Percentiles rank a stretch among this genome's conserved stretches.
These are phyloP conservation scores for Agrostemma githago DNA, from an alignment of 148 eudicot genomes.

Conservation along the genomic window DNA sequence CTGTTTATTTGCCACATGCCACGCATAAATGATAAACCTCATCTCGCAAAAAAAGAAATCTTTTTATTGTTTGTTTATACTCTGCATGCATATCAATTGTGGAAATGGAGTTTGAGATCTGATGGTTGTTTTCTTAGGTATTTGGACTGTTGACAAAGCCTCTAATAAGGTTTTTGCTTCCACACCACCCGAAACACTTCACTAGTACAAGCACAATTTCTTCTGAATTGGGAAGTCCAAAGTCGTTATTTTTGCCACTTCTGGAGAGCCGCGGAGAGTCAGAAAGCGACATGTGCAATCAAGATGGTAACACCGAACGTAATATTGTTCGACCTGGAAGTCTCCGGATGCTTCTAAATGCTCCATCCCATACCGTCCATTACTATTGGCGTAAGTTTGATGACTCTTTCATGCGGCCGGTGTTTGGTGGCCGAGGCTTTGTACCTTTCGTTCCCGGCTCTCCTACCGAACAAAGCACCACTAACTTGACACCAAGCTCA, in stretches of 20 bases:
- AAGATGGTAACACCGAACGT: slow-evolving; percentile 13
- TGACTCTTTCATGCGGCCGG: slow-evolving; percentile 61
- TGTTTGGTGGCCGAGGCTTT: slow-evolving; percentile 76
- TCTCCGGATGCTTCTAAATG: slow-evolving; percentile 52
- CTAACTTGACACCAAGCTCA: slow-evolving; percentile 25
- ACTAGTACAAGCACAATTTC: slow-evolving; percentile 38
- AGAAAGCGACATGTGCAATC: slow-evolving; percentile 26
- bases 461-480: slow-evolving; percentile 36
- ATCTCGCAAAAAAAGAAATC: no score
- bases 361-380: slow-evolving; percentile 64
- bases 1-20: neutral
- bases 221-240: slow-evolving; percentile 57
- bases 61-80: neutral
- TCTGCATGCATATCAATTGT: neutral
- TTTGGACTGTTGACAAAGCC: slow-evolving; percentile 87
- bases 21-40: no score
- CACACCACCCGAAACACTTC: slow-evolving; percentile 34
- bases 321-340: slow-evolving; percentile 34
- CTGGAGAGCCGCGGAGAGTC: slow-evolving; percentile 44
- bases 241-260: slow-evolving; percentile 46
- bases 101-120: neutral
- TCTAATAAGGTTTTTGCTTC: slow-evolving; percentile 53
- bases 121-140: slow-evolving; percentile 41
- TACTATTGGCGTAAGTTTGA: slow-evolving; percentile 68
- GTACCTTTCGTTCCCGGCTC: slow-evolving; percentile 59